Conservation (phyloP, 208 protist species). For the Leishmania major region DNA sequence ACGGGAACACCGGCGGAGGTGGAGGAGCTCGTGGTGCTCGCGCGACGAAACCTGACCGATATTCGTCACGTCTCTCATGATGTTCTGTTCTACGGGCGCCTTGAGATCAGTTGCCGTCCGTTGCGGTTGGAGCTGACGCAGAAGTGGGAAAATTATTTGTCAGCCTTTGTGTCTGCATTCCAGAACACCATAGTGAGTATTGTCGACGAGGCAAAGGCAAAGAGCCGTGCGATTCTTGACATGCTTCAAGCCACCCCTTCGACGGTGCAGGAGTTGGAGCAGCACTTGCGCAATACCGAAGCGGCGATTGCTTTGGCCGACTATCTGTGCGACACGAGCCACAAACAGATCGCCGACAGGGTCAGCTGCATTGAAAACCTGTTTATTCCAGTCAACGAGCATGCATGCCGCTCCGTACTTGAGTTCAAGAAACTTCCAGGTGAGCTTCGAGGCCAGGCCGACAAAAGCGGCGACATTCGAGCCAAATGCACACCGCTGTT, state of each 20-base stretch:
- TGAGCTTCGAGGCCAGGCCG: slow-evolving; percentile 31
- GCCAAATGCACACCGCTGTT: slow-evolving; percentile 56
- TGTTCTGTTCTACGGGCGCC: slow-evolving; percentile 74
- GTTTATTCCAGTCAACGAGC: slow-evolving; percentile 57
- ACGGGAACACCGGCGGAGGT: slow-evolving; percentile 35
- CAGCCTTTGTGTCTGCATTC: slow-evolving; percentile 49
- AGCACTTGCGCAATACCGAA: slow-evolving; percentile 41
- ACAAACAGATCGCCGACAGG: slow-evolving; percentile 45
- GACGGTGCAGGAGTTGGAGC: slow-evolving; percentile 78
- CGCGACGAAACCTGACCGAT: slow-evolving; percentile 47
- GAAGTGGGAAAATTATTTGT: slow-evolving; percentile 62
- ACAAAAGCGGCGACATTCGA: slow-evolving; percentile 38
- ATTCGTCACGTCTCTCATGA: slow-evolving; percentile 59
- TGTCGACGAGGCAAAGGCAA: slow-evolving; percentile 38
- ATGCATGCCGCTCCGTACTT: slow-evolving; percentile 56
- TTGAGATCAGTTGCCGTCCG: slow-evolving; percentile 64
- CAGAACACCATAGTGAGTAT: slow-evolving; percentile 41
- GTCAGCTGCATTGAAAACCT: slow-evolving; percentile 74
- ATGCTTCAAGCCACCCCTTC: slow-evolving; percentile 48
- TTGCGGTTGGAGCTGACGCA: slow-evolving; percentile 54
- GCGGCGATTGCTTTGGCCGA: slow-evolving; percentile 45
- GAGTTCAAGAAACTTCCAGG: slow-evolving; percentile 72
- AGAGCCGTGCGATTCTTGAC: slow-evolving; percentile 39
- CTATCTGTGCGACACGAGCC: slow-evolving; percentile 45
- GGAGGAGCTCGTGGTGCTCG: slow-evolving; percentile 28